Conservation (phyloP, 495 filamentous ascomycete species). For the Durotheca rogersii region DNA sequence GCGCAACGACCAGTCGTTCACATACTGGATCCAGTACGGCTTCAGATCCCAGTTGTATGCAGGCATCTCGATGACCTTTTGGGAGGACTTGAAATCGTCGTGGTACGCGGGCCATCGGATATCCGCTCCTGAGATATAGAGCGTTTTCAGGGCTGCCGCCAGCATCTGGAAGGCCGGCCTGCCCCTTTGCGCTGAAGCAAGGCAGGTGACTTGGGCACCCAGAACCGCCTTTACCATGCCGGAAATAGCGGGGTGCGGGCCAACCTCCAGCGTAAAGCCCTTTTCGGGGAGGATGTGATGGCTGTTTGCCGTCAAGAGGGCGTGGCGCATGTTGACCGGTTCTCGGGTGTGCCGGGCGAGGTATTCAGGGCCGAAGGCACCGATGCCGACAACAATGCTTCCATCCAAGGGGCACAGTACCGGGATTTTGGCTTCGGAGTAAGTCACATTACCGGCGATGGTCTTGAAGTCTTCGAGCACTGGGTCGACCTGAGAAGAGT, state of each 20-base stretch:
- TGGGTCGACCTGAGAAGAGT: constrained; percentile 65
- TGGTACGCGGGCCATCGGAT: constrained; percentile 68
- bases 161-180: constrained; percentile 56
- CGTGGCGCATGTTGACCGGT: background rate
- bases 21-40: constrained; percentile 69
- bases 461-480: constrained; percentile 58
- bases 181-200: constrained; percentile 34
- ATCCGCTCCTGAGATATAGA: constrained; percentile 56
- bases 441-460: constrained; percentile 50
- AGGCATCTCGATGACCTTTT: constrained; percentile 57
- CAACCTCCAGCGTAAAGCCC: constrained; percentile 53
- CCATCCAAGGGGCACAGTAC: constrained; percentile 62
- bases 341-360: constrained; percentile 50
- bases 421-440: constrained; percentile 54
- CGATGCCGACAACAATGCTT: constrained; percentile 49
- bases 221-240: constrained; percentile 56
- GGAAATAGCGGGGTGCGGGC: constrained; percentile 58
- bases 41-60: constrained; percentile 66
- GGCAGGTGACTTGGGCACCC: constrained; percentile 37
- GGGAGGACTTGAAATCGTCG: constrained; percentile 53
- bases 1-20: constrained; percentile 56
- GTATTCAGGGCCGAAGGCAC: constrained; percentile 41
- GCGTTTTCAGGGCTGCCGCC: constrained; percentile 45
- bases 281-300: constrained; percentile 52
- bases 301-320: background rate